Evolutionary conservation across 768 basidiomycete species (phyloP), one percentile per base, ranked within the genome.

Genomic region (Ephemerocybe angulata): DNA sequence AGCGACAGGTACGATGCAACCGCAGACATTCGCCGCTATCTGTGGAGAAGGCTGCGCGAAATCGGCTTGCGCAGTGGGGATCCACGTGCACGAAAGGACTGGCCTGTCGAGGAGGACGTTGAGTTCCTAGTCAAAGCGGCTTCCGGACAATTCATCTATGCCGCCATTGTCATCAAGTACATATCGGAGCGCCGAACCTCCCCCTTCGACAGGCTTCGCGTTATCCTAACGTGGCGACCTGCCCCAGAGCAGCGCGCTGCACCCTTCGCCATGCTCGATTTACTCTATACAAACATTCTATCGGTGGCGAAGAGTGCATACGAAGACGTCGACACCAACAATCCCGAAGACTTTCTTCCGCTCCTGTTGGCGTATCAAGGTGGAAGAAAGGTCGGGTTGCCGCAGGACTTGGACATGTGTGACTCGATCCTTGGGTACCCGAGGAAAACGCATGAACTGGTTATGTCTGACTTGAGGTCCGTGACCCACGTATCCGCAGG

Each of bases 131-230:
- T 62, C 22, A 28, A 28, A 3, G 44, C 31, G 1, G 54, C 61
- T 2, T 60, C 56, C 10, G 57, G 57, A 2, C 59, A 56, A 28
- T 62, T 60, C 25, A 24, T 60, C 31, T 62, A 54, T 42, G 58
- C 57, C 3, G 52, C 54, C 7, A 58, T 55, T 1, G 52, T 46
- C 8, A 17, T 56, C 17, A 56, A 54, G 17, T 62, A 54, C 28
- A 49, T 62, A 12, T 31, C 30, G 57, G 66, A 64, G 53, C 42
- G 33, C 13, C n/a, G 22, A 5, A 25, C 22, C 22, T 29, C 33
- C 15, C 51, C 51, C 13, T 37, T 40, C 8, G 38, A 52, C 13
- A n/a, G 51, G 38, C 24, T 52, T 7, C 37, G 28, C 2, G n/a
- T 41, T 3, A 38, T 52, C 21, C 25, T 52, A 11, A 29, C 19